Evolutionary conservation across 257 asterid genomes (phyloP).

Genomic region (Verbena officinalis): DNA sequence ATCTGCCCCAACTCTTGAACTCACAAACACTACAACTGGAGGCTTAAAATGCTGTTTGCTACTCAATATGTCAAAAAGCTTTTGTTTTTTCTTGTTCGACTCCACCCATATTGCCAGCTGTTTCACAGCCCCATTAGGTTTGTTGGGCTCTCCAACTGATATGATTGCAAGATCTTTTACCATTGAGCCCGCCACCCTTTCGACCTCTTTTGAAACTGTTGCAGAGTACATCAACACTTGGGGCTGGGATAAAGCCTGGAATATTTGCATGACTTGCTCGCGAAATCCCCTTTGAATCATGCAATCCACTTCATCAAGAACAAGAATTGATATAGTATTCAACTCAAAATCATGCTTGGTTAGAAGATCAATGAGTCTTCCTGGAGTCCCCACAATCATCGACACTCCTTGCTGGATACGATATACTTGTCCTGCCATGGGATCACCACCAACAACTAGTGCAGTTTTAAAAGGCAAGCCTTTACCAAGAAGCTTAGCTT

Average conservation of each 20-base stretch:
- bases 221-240: slow-evolving; percentile 96
- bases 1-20: slow-evolving; percentile 87
- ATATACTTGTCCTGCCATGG: slow-evolving; percentile 83
- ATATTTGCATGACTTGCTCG: slow-evolving; percentile 89
- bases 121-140: slow-evolving; percentile 69
- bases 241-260: slow-evolving; percentile 72
- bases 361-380: slow-evolving; percentile 87
- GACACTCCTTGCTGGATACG: slow-evolving; percentile 84
- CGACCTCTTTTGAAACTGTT: slow-evolving; percentile 76
- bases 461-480: slow-evolving; percentile 96
- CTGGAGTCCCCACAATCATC: slow-evolving; percentile 91
- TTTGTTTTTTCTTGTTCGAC: slow-evolving; percentile 82
- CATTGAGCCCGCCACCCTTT: slow-evolving; percentile 63
- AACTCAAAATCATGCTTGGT: slow-evolving; percentile 73
- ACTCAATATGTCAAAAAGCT: slow-evolving; percentile 80
- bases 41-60: slow-evolving; percentile 92
- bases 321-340: slow-evolving; percentile 67
- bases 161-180: slow-evolving; percentile 57
- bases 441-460: slow-evolving; percentile 90
- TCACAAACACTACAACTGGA: slow-evolving; percentile 89
- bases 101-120: slow-evolving; percentile 95
- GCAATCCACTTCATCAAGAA: slow-evolving; percentile 90
- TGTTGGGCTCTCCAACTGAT: slow-evolving; percentile 76
- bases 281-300: slow-evolving; percentile 83
- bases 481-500: slow-evolving; percentile 85